phyloP scores from a whole-genome alignment of 495 filamentous ascomycete genomes.

The Penicillium ochrochloron region DNA sequence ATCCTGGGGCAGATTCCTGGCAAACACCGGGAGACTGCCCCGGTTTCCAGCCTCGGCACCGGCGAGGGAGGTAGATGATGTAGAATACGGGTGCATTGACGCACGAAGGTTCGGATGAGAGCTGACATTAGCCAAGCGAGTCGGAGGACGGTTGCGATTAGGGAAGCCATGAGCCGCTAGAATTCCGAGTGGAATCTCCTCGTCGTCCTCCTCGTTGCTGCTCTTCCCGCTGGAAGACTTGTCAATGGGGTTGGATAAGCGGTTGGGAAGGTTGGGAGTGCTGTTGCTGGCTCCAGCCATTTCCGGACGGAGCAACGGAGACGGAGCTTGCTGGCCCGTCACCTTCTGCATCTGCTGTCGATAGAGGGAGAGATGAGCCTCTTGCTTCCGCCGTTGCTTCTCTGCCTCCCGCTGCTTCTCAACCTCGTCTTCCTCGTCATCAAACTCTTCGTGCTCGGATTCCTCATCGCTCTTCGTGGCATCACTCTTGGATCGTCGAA shows the following conservation, averaged over 20 bases:
- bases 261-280: conserved; percentile 47
- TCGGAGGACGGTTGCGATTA: conserved; percentile 78
- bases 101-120: conserved; percentile 60
- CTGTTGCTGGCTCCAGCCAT: conserved; percentile 49
- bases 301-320: conserved; percentile 44
- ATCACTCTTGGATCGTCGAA: conserved; percentile 56
- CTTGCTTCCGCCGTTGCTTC: conserved; percentile 83
- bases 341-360: conserved; percentile 98
- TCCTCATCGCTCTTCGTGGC: conserved; percentile 52
- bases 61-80: conserved; percentile 47
- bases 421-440: conserved; percentile 86
- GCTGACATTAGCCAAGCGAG: conserved; percentile 64
- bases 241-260: conserved; percentile 39
- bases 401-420: conserved; percentile 74
- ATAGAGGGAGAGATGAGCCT: conserved; percentile 88
- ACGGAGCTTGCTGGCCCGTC: conserved; percentile 70
- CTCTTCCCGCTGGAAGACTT: conserved; percentile 51
- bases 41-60: conserved; percentile 50
- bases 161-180: conserved; percentile 93
- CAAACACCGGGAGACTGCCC: conserved; percentile 76
- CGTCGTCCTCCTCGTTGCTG: conserved; percentile 73
- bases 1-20: conserved; percentile 82
- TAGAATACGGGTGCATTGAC: conserved; percentile 42
- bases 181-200: conserved; percentile 87
- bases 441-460: conserved; percentile 61